These are phyloP conservation scores for Phytophthora fragariaefolia DNA, from an alignment of 352 stramenopile genomes.

Conservation along the genomic window DNA sequence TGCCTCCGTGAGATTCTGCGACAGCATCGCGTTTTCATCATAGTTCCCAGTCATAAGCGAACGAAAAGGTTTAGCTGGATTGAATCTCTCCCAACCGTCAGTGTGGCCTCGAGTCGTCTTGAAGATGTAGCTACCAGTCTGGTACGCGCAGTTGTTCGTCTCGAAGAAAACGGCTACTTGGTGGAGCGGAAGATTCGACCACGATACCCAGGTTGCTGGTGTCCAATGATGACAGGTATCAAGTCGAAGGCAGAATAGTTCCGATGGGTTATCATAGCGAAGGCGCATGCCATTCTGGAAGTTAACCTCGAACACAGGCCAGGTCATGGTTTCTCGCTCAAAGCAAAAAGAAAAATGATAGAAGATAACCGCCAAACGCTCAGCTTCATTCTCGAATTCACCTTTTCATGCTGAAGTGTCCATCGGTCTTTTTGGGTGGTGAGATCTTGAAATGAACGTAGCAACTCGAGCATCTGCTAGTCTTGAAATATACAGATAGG, in stretches of 20 bases:
- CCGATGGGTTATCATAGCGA: neutral
- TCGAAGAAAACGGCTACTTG: conserved; percentile 7
- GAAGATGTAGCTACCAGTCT: neutral
- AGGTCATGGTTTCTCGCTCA: neutral
- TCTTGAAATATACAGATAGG: too few relatives aligned
- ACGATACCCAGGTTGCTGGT: conserved; percentile 3
- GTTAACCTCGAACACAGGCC: neutral
- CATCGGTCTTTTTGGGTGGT: too few relatives aligned
- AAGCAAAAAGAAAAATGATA: neutral
- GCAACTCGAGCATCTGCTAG: too few relatives aligned
- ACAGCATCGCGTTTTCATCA: neutral
- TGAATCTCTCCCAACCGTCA: conserved; percentile 2
- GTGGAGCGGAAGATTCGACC: conserved; percentile 3
- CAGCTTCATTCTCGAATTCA: too few relatives aligned
- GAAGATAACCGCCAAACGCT: neutral
- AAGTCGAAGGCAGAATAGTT: neutral
- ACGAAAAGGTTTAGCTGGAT: neutral
- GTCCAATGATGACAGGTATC: neutral
- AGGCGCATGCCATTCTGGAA: neutral
- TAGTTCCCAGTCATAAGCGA: neutral
- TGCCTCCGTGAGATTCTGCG: neutral
- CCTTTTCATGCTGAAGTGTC: too few relatives aligned
- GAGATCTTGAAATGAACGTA: too few relatives aligned
- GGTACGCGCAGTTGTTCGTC: conserved; percentile 2
- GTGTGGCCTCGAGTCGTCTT: neutral